Evolutionary conservation across 2,329 filamentous ascomycete genomes (phyloP).

Genomic region (Pseudopyricularia javanii): DNA sequence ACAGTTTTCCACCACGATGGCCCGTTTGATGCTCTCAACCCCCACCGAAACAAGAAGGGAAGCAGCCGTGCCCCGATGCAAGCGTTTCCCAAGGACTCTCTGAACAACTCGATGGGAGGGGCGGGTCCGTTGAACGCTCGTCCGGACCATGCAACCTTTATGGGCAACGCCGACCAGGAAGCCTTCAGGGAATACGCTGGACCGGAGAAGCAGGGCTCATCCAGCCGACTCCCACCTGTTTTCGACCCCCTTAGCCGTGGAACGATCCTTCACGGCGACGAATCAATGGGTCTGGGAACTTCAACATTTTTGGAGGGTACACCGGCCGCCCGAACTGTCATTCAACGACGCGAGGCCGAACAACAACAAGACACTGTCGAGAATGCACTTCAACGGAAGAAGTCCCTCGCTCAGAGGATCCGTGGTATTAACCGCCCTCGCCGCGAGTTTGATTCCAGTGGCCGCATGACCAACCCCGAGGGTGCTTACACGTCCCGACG

Average conservation of each 20-base stretch:
- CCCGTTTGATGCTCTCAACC: conserved; percentile 92
- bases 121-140: conserved; percentile 71
- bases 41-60: conserved; percentile 79
- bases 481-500: conserved; percentile 25
- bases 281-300: conserved; percentile 74
- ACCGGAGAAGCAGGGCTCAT: conserved; percentile 17
- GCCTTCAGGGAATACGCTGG: conserved; percentile 62
- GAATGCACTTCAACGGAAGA: conserved; percentile 70
- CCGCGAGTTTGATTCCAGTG: conserved; percentile 44
- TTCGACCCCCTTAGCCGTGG: conserved; percentile 59
- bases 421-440: conserved; percentile 64
- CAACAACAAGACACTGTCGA: conserved; percentile 42
- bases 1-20: conserved; percentile 95
- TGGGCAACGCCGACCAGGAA: conserved; percentile 70
- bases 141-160: conserved; percentile 76
- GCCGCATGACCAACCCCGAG: conserved; percentile 47
- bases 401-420: conserved; percentile 86
- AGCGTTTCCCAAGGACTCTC: conserved; percentile 83
- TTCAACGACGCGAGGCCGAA: conserved; percentile 63
- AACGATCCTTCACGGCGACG: conserved; percentile 70
- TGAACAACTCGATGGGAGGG: conserved; percentile 86
- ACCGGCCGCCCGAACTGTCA: conserved; percentile 69
- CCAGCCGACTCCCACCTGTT: conserved; percentile 29
- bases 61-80: conserved; percentile 84
- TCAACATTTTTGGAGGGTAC: conserved; percentile 94